These are phyloP conservation scores for Cytidiella melzeri DNA, from an alignment of 768 basidiomycete species.

Conservation along the genomic window DNA sequence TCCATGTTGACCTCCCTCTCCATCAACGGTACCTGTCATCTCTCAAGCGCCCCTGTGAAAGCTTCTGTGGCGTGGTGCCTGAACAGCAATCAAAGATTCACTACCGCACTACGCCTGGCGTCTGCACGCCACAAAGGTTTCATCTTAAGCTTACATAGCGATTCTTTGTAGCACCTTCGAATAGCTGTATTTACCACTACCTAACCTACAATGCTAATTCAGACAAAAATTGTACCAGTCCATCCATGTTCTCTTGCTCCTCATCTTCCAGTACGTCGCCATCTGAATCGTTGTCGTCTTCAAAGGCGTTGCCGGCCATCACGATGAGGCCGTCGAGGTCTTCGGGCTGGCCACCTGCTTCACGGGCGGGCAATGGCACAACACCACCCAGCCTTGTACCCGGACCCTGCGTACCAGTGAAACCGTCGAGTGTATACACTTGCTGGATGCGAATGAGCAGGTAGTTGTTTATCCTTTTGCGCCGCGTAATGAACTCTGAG, in stretches of 20 bases:
- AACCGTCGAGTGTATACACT: background rate
- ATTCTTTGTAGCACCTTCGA: no score
- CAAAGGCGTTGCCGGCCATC: background rate
- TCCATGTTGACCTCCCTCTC: background rate
- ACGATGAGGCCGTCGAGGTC: background rate
- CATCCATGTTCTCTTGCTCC: background rate
- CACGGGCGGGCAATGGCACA: no score
- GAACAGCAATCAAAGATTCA: no score
- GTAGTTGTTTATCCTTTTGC: conserved; percentile 1
- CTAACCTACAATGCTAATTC: background rate
- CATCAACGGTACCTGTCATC: background rate
- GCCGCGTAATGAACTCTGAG: background rate
- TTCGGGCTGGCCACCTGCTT: no score
- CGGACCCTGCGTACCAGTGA: conserved; percentile 1
- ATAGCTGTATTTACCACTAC: background rate
- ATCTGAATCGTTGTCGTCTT: background rate
- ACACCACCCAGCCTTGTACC: no score
- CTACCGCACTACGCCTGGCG: no score
- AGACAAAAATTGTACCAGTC: background rate
- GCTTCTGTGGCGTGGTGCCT: no score
- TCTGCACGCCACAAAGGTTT: no score
- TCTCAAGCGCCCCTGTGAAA: background rate
- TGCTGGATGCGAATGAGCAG: conserved; percentile 6
- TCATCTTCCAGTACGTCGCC: background rate
- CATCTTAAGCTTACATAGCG: no score